These are phyloP conservation scores for Hygrocybe punicea DNA, from an alignment of 768 basidiomycete species.

Conservation along the genomic window DNA sequence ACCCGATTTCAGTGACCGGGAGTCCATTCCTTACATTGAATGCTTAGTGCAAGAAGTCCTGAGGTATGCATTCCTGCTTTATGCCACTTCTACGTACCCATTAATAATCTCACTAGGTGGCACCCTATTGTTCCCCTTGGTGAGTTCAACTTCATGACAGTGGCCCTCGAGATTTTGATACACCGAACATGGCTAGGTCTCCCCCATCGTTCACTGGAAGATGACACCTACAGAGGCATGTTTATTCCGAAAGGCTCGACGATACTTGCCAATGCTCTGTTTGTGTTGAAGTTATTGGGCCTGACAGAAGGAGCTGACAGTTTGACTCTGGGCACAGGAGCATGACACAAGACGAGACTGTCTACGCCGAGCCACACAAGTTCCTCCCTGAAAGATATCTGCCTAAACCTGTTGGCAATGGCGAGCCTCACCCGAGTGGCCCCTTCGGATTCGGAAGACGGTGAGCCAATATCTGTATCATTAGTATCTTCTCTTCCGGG, in stretches of 20 bases:
- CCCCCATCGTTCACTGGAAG: slow-evolving; percentile 26
- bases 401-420: slow-evolving; percentile 7
- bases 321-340: slow-evolving; percentile 14
- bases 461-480: too few relatives aligned
- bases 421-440: slow-evolving; percentile 23
- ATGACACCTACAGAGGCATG: slow-evolving; percentile 34
- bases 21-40: slow-evolving; percentile 27
- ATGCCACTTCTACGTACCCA: neutral
- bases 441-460: slow-evolving; percentile 23
- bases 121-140: neutral
- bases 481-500: too few relatives aligned
- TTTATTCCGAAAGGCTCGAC: slow-evolving; percentile 35
- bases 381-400: slow-evolving; percentile 29
- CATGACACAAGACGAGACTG: slow-evolving; percentile 24
- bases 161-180: slow-evolving; percentile 19
- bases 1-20: slow-evolving; percentile 25
- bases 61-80: neutral
- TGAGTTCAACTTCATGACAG: too few relatives aligned
- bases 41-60: slow-evolving; percentile 23
- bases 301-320: neutral
- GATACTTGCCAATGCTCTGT: slow-evolving; percentile 27
- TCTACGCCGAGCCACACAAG: slow-evolving; percentile 21
- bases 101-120: neutral
- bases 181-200: slow-evolving; percentile 25
- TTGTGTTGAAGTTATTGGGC: neutral